These are phyloP conservation scores for Cladosporium sp. DNA, from an alignment of 2,329 filamentous ascomycete genomes.

Conservation along the genomic window DNA sequence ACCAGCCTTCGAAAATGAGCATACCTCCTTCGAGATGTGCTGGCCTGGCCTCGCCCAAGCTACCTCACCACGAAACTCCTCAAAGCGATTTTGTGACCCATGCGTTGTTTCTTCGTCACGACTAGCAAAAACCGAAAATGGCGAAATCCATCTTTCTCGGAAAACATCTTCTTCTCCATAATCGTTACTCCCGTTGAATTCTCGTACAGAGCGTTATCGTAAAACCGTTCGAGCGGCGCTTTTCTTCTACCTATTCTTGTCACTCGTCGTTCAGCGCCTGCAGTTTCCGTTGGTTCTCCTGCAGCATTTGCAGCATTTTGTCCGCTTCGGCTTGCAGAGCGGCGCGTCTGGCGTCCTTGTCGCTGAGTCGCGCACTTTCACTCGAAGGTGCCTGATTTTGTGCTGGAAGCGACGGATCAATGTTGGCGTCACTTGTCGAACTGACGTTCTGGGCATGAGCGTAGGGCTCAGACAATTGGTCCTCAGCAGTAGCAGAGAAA, in stretches of 20 bases:
- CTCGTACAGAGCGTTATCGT: constrained; percentile 16
- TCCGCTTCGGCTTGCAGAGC: constrained; percentile 73
- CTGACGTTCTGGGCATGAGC: constrained; percentile 29
- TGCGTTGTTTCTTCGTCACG: neutral
- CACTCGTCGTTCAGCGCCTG: constrained; percentile 42
- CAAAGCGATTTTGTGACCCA: neutral
- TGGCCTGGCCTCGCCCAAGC: neutral
- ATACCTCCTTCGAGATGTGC: neutral
- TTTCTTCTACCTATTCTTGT: neutral
- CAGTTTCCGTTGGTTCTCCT: constrained; percentile 73
- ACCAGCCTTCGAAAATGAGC: neutral
- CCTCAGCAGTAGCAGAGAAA: constrained; percentile 53
- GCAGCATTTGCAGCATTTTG: constrained; percentile 70
- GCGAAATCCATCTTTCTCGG: neutral
- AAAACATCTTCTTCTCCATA: neutral
- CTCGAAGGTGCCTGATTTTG: constrained; percentile 23
- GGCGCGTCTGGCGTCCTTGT: constrained; percentile 63
- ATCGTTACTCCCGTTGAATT: constrained; percentile 3
- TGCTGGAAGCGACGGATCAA: constrained; percentile 42
- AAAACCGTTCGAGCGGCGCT: neutral
- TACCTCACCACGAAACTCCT: neutral
- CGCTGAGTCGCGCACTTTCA: constrained; percentile 22
- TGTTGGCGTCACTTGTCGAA: constrained; percentile 24
- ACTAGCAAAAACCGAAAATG: neutral
- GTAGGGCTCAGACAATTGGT: constrained; percentile 23